Evolutionary conservation across 1,284 basidiomycete species (phyloP), one percentile per base, ranked within the genome.

Genomic region (Leccinum pallidistipes): DNA sequence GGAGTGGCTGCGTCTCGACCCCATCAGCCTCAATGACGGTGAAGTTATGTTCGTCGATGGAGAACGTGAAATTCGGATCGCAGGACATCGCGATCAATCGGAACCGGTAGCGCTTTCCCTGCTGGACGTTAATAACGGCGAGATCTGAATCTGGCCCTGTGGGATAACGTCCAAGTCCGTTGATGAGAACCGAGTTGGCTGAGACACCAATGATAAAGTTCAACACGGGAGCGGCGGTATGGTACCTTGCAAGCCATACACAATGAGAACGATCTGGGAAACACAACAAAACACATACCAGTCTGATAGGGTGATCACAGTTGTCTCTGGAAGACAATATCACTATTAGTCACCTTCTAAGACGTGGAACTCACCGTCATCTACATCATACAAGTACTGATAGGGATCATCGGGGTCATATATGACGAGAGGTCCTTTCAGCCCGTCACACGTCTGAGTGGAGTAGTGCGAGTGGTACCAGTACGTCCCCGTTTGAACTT

Each of bases 401-500:
- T 71, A 69, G 3, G 76, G 77, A 54, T 77, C 76, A 53, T 71
- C 0, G 16, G 72, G 76, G 38, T 77, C 76, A 29, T 78, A 75
- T 7, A 78, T 68, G 14, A 78, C 66, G 14, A 71, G 43, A 6
- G 69, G 69, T 1, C 72, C 70, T 38, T 69, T 64, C 24, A 74
- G 61, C 4, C 73, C 73, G 31, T 72, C 71, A 34, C 72, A 71
- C 2, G 49, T 54, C 40, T 81, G 80, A 14, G 64, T 18, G 1
- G 66, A 76, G 58, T 75, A 77, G 64, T 82, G 81, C 2, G 79
- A 80, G 63, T 81, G 80, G 58, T 81, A 83, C 70, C 81, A 83
- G 65, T 75, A 78, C 2, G 80, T 78, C 14, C 81, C 77, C 29
- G 70, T 65, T 59, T 76, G 78, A 38, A 69, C 65, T 36, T 21